Evolutionary conservation across 2,329 filamentous ascomycete genomes (phyloP).

Genomic region (Hymenoscyphus fructigenus): DNA sequence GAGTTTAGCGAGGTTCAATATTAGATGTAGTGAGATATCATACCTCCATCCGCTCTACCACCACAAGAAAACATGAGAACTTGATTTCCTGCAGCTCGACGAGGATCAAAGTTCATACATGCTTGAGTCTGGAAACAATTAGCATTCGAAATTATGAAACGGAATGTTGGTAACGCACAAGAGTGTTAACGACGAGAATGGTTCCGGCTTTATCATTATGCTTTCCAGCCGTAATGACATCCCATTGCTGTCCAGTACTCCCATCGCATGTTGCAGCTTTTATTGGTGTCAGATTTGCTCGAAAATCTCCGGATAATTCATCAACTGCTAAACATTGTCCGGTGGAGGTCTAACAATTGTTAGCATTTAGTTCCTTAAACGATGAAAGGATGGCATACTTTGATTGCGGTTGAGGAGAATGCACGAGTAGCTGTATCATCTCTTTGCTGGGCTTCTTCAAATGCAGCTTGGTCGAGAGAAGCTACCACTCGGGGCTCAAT

Average conservation of each 20-base stretch:
- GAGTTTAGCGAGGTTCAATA: slow-evolving; percentile 14
- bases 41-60: slow-evolving; percentile 53
- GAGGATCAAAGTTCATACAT: slow-evolving; percentile 58
- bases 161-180: slow-evolving; percentile 37
- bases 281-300: slow-evolving; percentile 46
- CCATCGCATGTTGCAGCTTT: slow-evolving; percentile 44
- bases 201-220: slow-evolving; percentile 49
- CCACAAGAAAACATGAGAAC: slow-evolving; percentile 59
- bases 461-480: slow-evolving; percentile 41
- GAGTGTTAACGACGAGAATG: slow-evolving; percentile 54
- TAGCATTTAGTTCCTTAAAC: neutral
- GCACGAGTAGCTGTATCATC: slow-evolving; percentile 45
- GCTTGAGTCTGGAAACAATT: slow-evolving; percentile 47
- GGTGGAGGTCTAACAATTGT: slow-evolving; percentile 38
- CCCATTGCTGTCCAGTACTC: slow-evolving; percentile 44
- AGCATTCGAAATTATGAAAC: neutral
- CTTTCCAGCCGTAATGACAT: slow-evolving; percentile 47
- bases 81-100: slow-evolving; percentile 50
- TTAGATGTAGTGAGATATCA: slow-evolving; percentile 16
- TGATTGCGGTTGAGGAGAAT: slow-evolving; percentile 42
- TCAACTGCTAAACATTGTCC: slow-evolving; percentile 45
- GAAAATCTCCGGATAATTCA: slow-evolving; percentile 46
- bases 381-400: slow-evolving; percentile 32
- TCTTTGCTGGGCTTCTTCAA: slow-evolving; percentile 44
- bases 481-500: slow-evolving; percentile 35